These are phyloP conservation scores for Chamaecrista fasciculata DNA, from an alignment of 306 rosid genomes.

Conservation along the genomic window DNA sequence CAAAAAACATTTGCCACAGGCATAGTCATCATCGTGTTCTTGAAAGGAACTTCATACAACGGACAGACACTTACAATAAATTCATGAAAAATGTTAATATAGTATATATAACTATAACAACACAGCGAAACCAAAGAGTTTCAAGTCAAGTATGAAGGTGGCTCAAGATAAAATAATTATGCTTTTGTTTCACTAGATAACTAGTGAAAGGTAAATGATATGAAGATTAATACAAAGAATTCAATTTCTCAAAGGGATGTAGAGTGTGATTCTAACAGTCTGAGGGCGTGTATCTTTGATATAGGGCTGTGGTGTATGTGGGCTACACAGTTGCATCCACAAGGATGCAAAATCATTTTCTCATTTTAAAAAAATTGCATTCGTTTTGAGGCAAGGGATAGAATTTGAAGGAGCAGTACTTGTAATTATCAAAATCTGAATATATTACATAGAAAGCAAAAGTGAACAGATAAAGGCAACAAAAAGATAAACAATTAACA, in stretches of 20 bases:
- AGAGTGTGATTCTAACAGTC: not conserved
- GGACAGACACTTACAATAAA: not conserved
- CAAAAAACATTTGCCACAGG: not conserved
- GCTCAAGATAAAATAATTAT: not conserved
- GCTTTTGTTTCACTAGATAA: not conserved
- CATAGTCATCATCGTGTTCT: not conserved
- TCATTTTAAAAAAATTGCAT: too few species aligned
- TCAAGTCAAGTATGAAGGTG: not conserved
- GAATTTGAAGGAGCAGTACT: not conserved
- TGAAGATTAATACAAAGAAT: not conserved
- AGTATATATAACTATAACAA: not conserved
- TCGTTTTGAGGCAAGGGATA: not conserved
- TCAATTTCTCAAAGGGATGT: not conserved
- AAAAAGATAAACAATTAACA: not conserved
- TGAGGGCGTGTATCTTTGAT: not conserved
- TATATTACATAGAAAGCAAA: not conserved
- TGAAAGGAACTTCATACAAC: not conserved
- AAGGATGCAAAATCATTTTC: not conserved
- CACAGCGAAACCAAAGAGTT: not conserved
- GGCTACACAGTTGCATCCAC: not conserved
- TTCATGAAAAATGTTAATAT: not conserved
- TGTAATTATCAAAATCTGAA: not conserved
- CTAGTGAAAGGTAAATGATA: not conserved
- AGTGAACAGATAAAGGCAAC: not conserved
- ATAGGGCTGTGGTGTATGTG: too few species aligned